These are phyloP conservation scores for Carallia pectinifolia DNA, from an alignment of 345 rosid genomes.

Conservation along the genomic window DNA sequence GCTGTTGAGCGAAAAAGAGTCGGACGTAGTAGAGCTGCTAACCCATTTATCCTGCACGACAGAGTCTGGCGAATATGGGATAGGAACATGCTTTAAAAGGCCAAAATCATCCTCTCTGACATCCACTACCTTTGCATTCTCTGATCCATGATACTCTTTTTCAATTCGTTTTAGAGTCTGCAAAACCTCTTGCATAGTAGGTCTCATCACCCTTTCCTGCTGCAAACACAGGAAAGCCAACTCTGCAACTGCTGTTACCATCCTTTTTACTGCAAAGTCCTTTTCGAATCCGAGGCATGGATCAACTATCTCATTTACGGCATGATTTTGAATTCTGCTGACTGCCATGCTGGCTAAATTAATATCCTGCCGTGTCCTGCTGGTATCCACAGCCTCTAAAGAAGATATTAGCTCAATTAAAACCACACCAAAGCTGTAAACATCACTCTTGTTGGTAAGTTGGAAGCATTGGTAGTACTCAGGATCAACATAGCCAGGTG, in stretches of 20 bases:
- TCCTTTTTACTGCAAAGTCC: constrained; percentile 37
- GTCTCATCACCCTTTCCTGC: constrained; percentile 71
- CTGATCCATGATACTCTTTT: constrained; percentile 23
- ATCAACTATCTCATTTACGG: constrained; percentile 66
- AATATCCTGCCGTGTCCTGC: constrained; percentile 58
- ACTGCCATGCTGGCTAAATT: constrained; percentile 79
- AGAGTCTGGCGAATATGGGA: constrained; percentile 51
- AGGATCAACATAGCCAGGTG: constrained; percentile 93
- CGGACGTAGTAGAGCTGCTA: constrained; percentile 37
- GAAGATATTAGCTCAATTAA: constrained; percentile 68
- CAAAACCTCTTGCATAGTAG: constrained; percentile 67
- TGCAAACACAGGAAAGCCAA: constrained; percentile 80
- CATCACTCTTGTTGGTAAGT: constrained; percentile 82
- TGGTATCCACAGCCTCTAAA: constrained; percentile 65
- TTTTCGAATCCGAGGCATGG: constrained; percentile 59
- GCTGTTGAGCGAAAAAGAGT: constrained; percentile 28
- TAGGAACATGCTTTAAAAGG: constrained; percentile 43
- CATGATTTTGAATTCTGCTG: constrained; percentile 58
- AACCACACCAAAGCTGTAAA: constrained; percentile 90
- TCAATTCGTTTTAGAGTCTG: constrained; percentile 47
- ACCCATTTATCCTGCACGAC: constrained; percentile 55
- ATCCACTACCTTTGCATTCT: constrained; percentile 41
- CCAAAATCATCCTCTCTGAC: constrained; percentile 48
- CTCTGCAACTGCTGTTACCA: constrained; percentile 54
- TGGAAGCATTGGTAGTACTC: constrained; percentile 77